These are phyloP conservation scores for Syzygium aromaticum DNA, from an alignment of 345 rosid species.

Conservation along the genomic window DNA sequence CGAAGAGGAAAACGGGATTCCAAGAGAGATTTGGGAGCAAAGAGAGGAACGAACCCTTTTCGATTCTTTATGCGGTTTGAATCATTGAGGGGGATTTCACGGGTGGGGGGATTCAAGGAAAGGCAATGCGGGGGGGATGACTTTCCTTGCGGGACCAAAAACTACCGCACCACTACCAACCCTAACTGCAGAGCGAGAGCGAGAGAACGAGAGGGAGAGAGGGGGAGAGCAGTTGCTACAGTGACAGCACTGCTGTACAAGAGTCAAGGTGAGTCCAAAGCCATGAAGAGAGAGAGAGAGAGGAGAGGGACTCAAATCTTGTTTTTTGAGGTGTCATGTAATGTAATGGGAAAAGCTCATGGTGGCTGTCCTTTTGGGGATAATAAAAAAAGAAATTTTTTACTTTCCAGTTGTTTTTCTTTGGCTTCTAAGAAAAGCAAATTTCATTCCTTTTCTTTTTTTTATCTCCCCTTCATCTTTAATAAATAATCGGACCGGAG, in stretches of 20 bases:
- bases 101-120: not conserved
- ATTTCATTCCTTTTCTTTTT: not conserved
- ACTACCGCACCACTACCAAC: conserved; percentile 7
- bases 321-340: not conserved
- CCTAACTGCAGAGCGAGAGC: not conserved
- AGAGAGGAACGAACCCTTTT: not conserved
- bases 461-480: not conserved
- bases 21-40: not conserved
- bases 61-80: not conserved
- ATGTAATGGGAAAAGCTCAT: not conserved
- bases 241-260: not conserved
- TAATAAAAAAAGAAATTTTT: not conserved
- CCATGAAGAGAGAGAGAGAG: not conserved
- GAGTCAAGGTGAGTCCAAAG: conserved; percentile 9
- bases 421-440: conserved; percentile 13
- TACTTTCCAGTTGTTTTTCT: conserved; percentile 11
- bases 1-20: not conserved
- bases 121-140: not conserved
- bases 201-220: not conserved
- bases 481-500: not conserved
- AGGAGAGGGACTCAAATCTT: not conserved
- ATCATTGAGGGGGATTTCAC: not conserved
- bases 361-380: not conserved
- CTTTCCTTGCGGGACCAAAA: not conserved
- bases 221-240: not conserved